These are phyloP conservation scores for Neurospora discreta DNA, from an alignment of 495 filamentous ascomycete species.

Conservation along the genomic window DNA sequence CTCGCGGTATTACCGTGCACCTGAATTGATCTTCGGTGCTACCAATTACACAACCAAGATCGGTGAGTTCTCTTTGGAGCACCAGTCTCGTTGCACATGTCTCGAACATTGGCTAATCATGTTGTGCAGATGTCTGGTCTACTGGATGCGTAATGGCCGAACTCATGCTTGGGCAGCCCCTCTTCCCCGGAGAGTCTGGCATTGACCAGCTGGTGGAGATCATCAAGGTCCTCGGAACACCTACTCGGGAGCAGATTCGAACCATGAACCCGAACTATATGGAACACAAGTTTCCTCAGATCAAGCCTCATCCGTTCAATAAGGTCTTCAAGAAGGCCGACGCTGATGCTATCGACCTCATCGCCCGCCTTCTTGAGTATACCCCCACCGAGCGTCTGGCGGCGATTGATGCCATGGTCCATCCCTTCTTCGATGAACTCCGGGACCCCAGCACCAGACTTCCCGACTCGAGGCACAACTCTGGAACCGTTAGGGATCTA, in stretches of 20 bases:
- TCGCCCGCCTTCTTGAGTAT: slow-evolving; percentile 88
- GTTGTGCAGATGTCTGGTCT: slow-evolving; percentile 85
- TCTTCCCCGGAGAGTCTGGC: slow-evolving; percentile 98
- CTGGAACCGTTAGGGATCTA: slow-evolving; percentile 62
- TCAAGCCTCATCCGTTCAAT: slow-evolving; percentile 98
- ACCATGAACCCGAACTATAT: slow-evolving; percentile 99
- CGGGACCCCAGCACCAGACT: slow-evolving; percentile 77
- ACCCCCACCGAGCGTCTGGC: slow-evolving; percentile 92
- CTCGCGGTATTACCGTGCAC: slow-evolving; percentile 96
- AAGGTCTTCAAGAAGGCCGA: slow-evolving; percentile 98
- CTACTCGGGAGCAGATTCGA: slow-evolving; percentile 95
- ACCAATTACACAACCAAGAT: slow-evolving; percentile 99
- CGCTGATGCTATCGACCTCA: slow-evolving; percentile 84
- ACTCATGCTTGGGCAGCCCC: slow-evolving; percentile 94
- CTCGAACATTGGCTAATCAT: slow-evolving; percentile 3
- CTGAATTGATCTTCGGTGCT: slow-evolving; percentile 96
- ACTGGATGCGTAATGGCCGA: slow-evolving; percentile 99
- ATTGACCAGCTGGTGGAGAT: slow-evolving; percentile 99
- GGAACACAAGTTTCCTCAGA: slow-evolving; percentile 99
- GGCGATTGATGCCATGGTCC: slow-evolving; percentile 93
- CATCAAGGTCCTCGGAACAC: slow-evolving; percentile 97
- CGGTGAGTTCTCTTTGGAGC: slow-evolving; percentile 46
- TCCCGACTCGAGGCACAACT: slow-evolving; percentile 85
- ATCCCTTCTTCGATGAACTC: slow-evolving; percentile 97
- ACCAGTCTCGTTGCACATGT: neutral